Conservation (phyloP, 176 grass and related monocot genomes). For the Musa beccarii region DNA sequence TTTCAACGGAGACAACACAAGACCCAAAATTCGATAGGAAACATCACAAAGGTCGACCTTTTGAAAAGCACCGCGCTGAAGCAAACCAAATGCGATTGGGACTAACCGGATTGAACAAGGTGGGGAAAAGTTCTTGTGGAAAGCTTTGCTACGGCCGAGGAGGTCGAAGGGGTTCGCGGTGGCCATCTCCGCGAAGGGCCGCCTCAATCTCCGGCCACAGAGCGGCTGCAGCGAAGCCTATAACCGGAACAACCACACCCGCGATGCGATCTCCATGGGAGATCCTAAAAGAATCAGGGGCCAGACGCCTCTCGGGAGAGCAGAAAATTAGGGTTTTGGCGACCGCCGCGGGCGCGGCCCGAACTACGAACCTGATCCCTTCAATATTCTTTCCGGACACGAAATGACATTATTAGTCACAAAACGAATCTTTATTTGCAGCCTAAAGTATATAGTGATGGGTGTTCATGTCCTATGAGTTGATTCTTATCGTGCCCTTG, state of each 20-base stretch:
- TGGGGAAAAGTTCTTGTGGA: background rate
- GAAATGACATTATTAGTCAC: background rate
- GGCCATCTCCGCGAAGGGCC: background rate
- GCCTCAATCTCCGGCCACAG: background rate
- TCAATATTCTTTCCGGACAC: no score
- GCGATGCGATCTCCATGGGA: background rate
- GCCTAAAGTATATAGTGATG: no score
- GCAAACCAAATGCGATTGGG: background rate
- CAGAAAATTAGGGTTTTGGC: no score
- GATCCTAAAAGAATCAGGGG: no score
- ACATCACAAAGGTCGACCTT: background rate
- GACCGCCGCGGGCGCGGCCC: background rate
- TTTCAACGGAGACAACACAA: background rate
- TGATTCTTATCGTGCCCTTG: no score
- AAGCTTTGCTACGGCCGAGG: background rate
- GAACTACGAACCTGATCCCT: background rate
- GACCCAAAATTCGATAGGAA: background rate
- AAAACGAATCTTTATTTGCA: no score
- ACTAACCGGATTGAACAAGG: background rate
- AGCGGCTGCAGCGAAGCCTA: background rate
- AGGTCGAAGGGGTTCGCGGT: background rate
- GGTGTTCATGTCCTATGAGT: no score
- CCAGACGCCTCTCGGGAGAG: no score
- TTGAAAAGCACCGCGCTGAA: background rate
- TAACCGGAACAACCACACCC: background rate